Percentiles rank a stretch among this genome's conserved stretches.
Evolutionary conservation across 2,329 filamentous ascomycete species (phyloP).

Genomic region (Colletotrichum zoysiae): DNA sequence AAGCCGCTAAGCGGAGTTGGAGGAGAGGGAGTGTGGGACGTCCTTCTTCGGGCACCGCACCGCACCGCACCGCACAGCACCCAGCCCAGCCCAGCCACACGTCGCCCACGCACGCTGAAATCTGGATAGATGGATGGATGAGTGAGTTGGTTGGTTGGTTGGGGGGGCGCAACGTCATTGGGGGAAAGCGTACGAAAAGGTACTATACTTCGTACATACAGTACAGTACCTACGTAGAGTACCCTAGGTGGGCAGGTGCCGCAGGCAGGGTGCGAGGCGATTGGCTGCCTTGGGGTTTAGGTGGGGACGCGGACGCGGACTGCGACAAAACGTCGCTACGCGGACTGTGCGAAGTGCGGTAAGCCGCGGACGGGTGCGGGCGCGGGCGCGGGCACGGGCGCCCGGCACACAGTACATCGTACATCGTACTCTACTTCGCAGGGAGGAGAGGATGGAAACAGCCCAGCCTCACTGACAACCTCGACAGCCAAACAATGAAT

Average conservation of each 20-base stretch:
- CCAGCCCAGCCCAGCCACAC: constrained; percentile 30
- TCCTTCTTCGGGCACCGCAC: constrained; percentile 30
- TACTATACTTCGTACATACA: too few species aligned
- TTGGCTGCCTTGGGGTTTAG: constrained; percentile 11
- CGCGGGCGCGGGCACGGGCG: constrained; percentile 8
- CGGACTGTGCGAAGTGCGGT: constrained; percentile 32
- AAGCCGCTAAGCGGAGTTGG: neutral
- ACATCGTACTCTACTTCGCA: too few species aligned
- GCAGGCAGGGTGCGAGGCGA: constrained; percentile 5
- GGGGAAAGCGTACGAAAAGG: neutral
- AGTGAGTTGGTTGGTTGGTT: neutral
- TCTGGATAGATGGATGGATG: neutral
- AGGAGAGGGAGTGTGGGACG: constrained; percentile 13
- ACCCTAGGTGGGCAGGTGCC: too few species aligned
- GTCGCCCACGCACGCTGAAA: neutral
- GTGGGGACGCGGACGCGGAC: constrained; percentile 6
- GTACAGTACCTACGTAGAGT: too few species aligned
- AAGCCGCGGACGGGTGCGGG: constrained; percentile 30
- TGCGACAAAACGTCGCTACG: constrained; percentile 18
- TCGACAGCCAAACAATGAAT: too few species aligned
- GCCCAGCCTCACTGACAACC: too few species aligned
- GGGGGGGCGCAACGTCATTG: constrained; percentile 39
- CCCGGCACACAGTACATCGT: too few species aligned
- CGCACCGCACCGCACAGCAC: neutral
- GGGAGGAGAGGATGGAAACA: neutral